Base-by-base conservation (phyloP, 2,329 filamentous ascomycete genomes). In the Apiospora pterosperma region DNA sequence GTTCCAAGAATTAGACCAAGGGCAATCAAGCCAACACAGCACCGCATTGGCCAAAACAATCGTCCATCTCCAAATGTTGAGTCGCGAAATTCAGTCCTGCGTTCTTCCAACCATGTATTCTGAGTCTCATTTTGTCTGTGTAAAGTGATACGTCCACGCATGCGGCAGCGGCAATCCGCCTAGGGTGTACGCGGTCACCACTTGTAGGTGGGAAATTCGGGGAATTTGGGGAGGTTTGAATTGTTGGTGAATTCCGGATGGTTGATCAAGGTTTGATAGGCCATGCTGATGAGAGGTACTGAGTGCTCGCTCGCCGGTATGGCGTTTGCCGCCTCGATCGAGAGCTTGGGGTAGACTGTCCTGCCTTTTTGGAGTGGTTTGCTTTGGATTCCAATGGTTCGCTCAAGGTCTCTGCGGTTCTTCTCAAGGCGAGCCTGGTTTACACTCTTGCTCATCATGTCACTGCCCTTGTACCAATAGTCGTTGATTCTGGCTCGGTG, bases 251-350 rank as follows among this genome's bases (percentile, higher is more conserved):
- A 61, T 14, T 67, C 68, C 1, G 69, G 68, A 12, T 64, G 64
- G 60, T 66, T 67, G n/a, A 63, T 64, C n/a, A 75, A 38, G 21
- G 69, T 67, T 62, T 72, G 70, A 25, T 80, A 76, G 3, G 75
- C 73, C 76, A 83, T 77, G 60, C 76, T 78, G 11, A 85, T 62
- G 12, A 85, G 73, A 2, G 81, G 80, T 14, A 74, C 70, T 12
- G 76, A 74, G 62, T 82, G 78, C 60, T 82, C 78, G 2, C 73
- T 67, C 3, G 74, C 72, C 5, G 78, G 72, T 67, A 78, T 78
- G 7, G 63, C 64, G 65, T 78, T 79, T 36, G 77, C 79, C 39
- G 82, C 75, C 2, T 75, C 70, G n/a, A 80, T 65, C n/a, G 68
- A 69, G 16, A 82, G 71, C 38, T 68, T 66, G 3, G 64, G 70